Conservation (phyloP, 768 basidiomycete genomes). For the Tricholomella constricta region DNA sequence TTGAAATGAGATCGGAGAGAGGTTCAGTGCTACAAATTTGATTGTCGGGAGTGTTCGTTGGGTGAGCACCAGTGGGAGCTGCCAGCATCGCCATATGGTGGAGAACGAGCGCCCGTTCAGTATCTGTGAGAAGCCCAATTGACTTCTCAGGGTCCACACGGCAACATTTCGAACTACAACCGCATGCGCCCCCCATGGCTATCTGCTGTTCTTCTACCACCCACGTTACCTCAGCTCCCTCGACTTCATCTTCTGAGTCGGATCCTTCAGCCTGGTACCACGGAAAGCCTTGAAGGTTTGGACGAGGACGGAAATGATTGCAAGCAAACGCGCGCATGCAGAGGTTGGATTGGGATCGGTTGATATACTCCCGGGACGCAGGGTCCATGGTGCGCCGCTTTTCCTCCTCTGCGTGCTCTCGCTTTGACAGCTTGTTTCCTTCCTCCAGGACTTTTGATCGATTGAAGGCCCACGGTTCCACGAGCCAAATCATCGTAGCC, state of each 20-base stretch:
- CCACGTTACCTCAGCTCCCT: neutral
- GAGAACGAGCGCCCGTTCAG: neutral
- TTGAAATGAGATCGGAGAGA: neutral
- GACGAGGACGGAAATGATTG: constrained; percentile 5
- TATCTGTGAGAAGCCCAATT: neutral
- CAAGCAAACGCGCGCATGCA: constrained; percentile 6
- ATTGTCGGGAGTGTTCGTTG: too few species aligned
- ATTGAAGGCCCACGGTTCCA: constrained; percentile 16
- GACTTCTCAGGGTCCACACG: neutral
- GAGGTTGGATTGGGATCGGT: neutral
- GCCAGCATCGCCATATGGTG: neutral
- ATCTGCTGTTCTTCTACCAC: neutral
- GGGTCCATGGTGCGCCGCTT: constrained; percentile 12
- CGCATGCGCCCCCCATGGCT: neutral
- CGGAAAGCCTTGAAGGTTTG: neutral
- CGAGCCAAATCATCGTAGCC: constrained; percentile 13
- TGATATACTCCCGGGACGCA: neutral
- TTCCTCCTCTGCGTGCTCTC: constrained; percentile 6
- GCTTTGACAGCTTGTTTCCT: neutral
- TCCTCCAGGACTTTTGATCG: neutral
- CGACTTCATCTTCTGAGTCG: neutral
- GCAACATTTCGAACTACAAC: constrained; percentile 7
- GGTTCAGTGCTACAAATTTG: too few species aligned
- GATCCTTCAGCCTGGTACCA: neutral
- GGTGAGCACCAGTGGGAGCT: too few species aligned